These are phyloP conservation scores for Monosporascus cannonballus DNA, from an alignment of 2,329 filamentous ascomycete species.

Conservation along the genomic window DNA sequence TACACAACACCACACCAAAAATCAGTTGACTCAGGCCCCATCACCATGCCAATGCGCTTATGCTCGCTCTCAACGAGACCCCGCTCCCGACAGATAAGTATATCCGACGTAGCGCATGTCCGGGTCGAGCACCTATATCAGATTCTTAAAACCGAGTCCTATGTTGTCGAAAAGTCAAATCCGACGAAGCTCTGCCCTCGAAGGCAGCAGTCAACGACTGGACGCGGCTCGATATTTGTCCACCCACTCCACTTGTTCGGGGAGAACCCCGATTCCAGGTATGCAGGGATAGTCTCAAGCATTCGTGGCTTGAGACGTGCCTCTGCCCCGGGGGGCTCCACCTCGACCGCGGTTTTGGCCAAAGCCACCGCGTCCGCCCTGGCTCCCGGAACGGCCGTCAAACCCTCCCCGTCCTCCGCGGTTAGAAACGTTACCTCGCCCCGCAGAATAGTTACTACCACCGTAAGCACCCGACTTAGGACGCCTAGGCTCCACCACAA, in stretches of 20 bases:
- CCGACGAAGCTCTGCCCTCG: neutral
- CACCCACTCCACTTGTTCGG: conserved; percentile 1
- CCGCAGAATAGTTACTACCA: conserved; percentile 58
- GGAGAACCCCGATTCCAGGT: neutral
- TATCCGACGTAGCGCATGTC: neutral
- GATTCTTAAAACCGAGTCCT: neutral
- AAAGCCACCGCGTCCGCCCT: conserved; percentile 63
- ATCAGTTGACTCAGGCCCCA: neutral
- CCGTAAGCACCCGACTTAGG: conserved; percentile 66
- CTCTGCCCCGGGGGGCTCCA: conserved; percentile 57
- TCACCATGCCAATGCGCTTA: neutral
- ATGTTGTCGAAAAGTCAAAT: neutral
- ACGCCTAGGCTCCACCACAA: conserved; percentile 84
- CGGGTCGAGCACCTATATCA: neutral
- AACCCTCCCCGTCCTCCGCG: conserved; percentile 60
- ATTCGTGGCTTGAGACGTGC: conserved; percentile 49
- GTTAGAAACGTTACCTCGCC: conserved; percentile 53
- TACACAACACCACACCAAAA: neutral
- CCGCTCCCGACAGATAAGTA: neutral
- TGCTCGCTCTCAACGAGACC: neutral
- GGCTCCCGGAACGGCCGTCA: conserved; percentile 56
- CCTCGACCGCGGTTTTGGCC: conserved; percentile 63
- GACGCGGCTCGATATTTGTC: neutral
- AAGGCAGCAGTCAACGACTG: neutral
- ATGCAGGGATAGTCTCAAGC: conserved; percentile 30